These are phyloP conservation scores for Aquilaria yunnanensis DNA, from an alignment of 345 rosid genomes.

Conservation along the genomic window DNA sequence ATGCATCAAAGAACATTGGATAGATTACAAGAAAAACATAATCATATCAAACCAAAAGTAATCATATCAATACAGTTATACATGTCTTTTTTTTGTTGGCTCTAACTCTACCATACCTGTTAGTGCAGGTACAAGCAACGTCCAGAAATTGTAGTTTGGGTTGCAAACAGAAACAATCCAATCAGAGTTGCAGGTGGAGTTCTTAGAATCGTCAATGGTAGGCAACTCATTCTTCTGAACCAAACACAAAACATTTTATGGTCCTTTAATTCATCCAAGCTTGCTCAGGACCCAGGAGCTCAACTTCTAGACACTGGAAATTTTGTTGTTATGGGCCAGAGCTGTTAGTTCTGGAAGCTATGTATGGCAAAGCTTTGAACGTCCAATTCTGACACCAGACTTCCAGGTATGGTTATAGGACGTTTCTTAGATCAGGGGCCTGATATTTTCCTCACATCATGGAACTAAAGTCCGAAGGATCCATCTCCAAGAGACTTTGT, in stretches of 20 bases:
- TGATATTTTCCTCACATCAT: slow-evolving; percentile 23
- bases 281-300: slow-evolving; percentile 5
- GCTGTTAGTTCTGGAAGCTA: neutral
- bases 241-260: slow-evolving; percentile 12
- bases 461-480: slow-evolving; percentile 24
- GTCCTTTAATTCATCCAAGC: slow-evolving; percentile 17
- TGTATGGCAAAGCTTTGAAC: slow-evolving; percentile 29
- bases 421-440: neutral
- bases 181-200: slow-evolving; percentile 19
- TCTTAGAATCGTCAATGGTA: slow-evolving; percentile 14
- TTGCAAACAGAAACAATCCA: slow-evolving; percentile 35
- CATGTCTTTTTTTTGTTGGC: too few species aligned
- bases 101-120: too few species aligned
- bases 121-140: too few species aligned
- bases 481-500: slow-evolving; percentile 34
- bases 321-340: slow-evolving; percentile 19
- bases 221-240: slow-evolving; percentile 22
- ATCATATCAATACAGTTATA: too few species aligned
- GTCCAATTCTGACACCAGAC: slow-evolving; percentile 31
- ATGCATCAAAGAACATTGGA: too few species aligned
- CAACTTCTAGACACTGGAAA: slow-evolving; percentile 34
- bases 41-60: too few species aligned
- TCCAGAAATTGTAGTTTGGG: slow-evolving; percentile 25
- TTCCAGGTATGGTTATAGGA: slow-evolving; percentile 35
- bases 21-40: too few species aligned